Conservation (phyloP, 2,329 filamentous ascomycete genomes). For the Colletotrichum tropicale region DNA sequence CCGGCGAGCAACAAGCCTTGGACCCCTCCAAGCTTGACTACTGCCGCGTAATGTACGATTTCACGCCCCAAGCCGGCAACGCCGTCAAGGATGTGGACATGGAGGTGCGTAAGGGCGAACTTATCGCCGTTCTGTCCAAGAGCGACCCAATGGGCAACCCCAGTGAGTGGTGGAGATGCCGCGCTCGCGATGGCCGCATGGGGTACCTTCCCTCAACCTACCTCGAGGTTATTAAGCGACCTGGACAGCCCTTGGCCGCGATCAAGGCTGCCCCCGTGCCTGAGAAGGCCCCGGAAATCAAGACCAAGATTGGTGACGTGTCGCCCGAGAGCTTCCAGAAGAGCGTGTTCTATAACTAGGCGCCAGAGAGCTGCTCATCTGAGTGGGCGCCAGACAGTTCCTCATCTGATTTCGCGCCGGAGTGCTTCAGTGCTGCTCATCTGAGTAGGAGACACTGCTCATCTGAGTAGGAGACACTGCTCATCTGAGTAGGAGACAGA, state of each 20-base stretch:
- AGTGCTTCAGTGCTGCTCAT: too few species aligned
- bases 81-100: constrained; percentile 78
- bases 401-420: too few species aligned
- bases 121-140: constrained; percentile 93
- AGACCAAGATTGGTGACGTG: constrained; percentile 56
- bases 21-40: constrained; percentile 95
- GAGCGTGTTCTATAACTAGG: constrained; percentile 61
- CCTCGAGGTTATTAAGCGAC: constrained; percentile 73
- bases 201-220: constrained; percentile 94
- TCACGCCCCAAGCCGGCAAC: constrained; percentile 75
- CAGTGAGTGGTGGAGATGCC: constrained; percentile 97
- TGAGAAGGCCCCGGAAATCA: constrained; percentile 28
- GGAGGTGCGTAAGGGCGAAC: constrained; percentile 90
- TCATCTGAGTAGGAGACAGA: background rate
- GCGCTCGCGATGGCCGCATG: constrained; percentile 85
- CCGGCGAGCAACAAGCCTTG: constrained; percentile 58
- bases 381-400: background rate
- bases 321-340: constrained; percentile 62
- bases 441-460: too few species aligned
- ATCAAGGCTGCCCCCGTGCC: constrained; percentile 52
- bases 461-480: background rate
- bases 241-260: constrained; percentile 54
- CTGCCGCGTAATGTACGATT: constrained; percentile 94
- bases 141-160: constrained; percentile 89
- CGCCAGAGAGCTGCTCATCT: background rate